These are phyloP conservation scores for Theileria orientalis DNA, from an alignment of 169 alveolate species.

Conservation along the genomic window DNA sequence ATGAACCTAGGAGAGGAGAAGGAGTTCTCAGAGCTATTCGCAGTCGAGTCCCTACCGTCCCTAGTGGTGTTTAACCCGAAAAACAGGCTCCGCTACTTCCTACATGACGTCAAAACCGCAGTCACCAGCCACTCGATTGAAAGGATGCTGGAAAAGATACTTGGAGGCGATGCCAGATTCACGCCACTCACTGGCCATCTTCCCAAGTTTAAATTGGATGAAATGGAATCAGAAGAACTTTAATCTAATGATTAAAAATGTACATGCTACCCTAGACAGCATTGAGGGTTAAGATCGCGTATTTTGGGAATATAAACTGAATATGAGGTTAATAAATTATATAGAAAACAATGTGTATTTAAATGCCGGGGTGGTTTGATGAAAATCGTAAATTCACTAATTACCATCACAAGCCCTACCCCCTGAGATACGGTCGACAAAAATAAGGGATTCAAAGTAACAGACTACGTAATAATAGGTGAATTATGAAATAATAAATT, in stretches of 20 bases:
- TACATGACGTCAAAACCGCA: constrained; percentile 67
- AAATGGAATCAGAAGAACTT: constrained; percentile 33
- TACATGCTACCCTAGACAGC: too few relatives aligned
- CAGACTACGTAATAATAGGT: too few relatives aligned
- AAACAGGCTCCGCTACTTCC: constrained; percentile 75
- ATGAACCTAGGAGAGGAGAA: constrained; percentile 76
- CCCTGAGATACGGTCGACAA: too few relatives aligned
- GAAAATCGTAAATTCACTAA: too few relatives aligned
- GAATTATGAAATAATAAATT: too few relatives aligned
- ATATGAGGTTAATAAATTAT: too few relatives aligned
- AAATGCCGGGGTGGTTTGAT: too few relatives aligned
- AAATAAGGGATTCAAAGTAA: too few relatives aligned
- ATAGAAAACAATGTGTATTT: neutral
- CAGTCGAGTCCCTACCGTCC: constrained; percentile 71
- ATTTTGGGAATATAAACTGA: too few relatives aligned
- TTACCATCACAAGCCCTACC: too few relatives aligned
- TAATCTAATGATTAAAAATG: neutral
- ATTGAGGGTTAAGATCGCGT: too few relatives aligned
- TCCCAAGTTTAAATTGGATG: constrained; percentile 69
- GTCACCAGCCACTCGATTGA: constrained; percentile 74
- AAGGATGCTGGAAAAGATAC: constrained; percentile 79
- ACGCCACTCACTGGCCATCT: constrained; percentile 74
- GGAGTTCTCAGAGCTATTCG: constrained; percentile 73
- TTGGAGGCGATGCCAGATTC: constrained; percentile 84
- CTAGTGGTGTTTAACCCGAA: constrained; percentile 81